These are phyloP conservation scores for Podaxis sp. DNA, from an alignment of 768 basidiomycete species.

Conservation along the genomic window DNA sequence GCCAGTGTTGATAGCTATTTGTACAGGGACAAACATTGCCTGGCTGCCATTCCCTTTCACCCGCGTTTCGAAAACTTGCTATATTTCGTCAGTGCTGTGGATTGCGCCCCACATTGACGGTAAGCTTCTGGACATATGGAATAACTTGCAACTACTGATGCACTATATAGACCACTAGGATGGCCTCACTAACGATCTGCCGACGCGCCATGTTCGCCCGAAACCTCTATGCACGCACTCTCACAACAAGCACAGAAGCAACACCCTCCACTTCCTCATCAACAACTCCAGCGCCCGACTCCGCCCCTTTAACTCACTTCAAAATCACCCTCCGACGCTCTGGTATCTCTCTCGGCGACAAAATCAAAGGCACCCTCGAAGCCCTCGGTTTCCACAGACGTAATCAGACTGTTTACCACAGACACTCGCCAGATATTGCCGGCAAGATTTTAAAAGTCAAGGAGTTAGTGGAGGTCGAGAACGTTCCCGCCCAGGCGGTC, in stretches of 20 bases:
- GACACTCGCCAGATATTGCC: conserved; percentile 66
- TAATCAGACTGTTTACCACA: conserved; percentile 81
- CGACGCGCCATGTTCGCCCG: background rate
- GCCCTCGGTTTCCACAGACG: conserved; percentile 81
- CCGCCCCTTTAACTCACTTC: conserved; percentile 61
- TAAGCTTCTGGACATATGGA: background rate
- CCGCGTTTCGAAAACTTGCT: background rate
- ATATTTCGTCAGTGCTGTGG: background rate
- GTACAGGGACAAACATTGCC: background rate
- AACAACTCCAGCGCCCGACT: background rate
- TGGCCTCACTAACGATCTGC: conserved; percentile 1
- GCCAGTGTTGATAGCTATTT: background rate
- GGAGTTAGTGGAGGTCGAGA: conserved; percentile 85
- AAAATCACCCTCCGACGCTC: conserved; percentile 89
- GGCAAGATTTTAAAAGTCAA: conserved; percentile 87
- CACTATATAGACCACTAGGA: background rate
- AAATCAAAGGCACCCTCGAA: conserved; percentile 68
- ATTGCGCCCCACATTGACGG: background rate
- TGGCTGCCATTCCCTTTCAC: background rate
- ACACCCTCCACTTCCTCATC: background rate
- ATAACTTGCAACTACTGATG: background rate
- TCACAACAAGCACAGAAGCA: conserved; percentile 3
- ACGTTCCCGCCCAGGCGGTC: conserved; percentile 67
- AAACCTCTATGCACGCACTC: conserved; percentile 1
- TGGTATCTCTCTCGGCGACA: conserved; percentile 73